phyloP scores from a whole-genome alignment of 345 rosid species.

The Syzygium oleosum region DNA sequence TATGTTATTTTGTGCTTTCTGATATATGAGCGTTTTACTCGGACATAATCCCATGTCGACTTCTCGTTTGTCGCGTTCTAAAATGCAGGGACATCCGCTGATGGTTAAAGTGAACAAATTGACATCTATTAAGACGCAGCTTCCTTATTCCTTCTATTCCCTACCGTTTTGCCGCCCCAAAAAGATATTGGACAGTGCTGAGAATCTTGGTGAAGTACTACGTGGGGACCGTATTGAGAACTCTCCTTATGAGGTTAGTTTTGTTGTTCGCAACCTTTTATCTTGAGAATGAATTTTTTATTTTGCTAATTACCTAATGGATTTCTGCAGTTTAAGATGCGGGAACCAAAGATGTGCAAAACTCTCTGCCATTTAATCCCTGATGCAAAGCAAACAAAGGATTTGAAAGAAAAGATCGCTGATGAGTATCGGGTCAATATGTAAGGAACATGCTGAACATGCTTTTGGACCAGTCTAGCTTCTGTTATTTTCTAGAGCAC shows the following conservation, averaged over 20 bases:
- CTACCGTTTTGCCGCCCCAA: constrained; percentile 67
- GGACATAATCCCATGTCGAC: not conserved
- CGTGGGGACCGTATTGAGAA: constrained; percentile 97
- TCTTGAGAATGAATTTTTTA: not conserved
- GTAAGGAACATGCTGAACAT: constrained; percentile 26
- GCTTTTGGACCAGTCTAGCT: not conserved
- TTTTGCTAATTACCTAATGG: constrained; percentile 4
- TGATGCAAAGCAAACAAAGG: constrained; percentile 58
- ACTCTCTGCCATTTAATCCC: constrained; percentile 41
- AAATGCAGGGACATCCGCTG: constrained; percentile 60
- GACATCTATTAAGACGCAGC: constrained; percentile 89
- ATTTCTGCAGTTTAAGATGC: constrained; percentile 73
- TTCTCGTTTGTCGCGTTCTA: not conserved
- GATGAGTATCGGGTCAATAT: constrained; percentile 94
- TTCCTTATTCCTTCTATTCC: constrained; percentile 80
- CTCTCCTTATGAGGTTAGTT: constrained; percentile 70
- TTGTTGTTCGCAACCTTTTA: not conserved
- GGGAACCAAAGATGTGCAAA: constrained; percentile 81
- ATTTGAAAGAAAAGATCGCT: constrained; percentile 78
- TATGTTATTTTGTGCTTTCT: not conserved
- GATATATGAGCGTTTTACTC: not conserved
- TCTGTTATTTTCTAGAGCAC: not conserved
- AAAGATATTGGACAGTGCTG: constrained; percentile 80
- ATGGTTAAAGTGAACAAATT: constrained; percentile 87
- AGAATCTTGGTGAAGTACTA: constrained; percentile 97